Base-by-base conservation (phyloP, 805 yeast species). In the Sungouiella thailandica region DNA sequence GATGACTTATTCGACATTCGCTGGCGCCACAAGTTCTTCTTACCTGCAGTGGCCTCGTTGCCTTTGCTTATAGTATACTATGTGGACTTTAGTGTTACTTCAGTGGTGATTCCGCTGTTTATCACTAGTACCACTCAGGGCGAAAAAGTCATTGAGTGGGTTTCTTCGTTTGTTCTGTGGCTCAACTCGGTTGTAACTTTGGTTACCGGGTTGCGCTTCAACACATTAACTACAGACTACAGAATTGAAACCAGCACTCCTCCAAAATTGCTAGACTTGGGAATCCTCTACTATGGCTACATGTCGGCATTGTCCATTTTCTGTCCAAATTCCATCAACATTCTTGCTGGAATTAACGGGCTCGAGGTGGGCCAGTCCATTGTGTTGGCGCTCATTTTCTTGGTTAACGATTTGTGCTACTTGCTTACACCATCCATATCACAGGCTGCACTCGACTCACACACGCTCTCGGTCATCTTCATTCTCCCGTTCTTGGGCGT, bases 1-100 rank as follows among this genome's bases (percentile, higher is more conserved):
- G 98, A 93, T 58, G 98, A 93, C 63, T 68, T 93, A 49, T 93
- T 93, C 53, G 99, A 93, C 58, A 78, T 93, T 43, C 74, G 96
- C 47, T 93, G 99, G 99, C 72, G 99, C 53, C 96, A 93, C 64
- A 93, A 93, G 67, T 87, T 93, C 62, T 87, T 93, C 50, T 55
- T 93, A 45, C 99, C 99, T 0, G 96, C 96, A 0, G 77, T 93
- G 35, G 96, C 96, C 0, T 80, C 96, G 2, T 78, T 93, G 28
- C 99, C 99, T 4, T 68, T 93, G 47, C 68, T 93, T 38, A 75
- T 90, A 12, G 96, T 93, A 2, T 93, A 93, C 60, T 88, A 85
- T 48, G 87, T 89, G 37, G 97, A 93, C 58, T 90, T 86, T 58
- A 94, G 96, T 39, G 86, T 86, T 26, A 93, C 99, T 0, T 78